Evolutionary conservation across 2,329 filamentous ascomycete genomes (phyloP).

Genomic region (Microcera coccophila): DNA sequence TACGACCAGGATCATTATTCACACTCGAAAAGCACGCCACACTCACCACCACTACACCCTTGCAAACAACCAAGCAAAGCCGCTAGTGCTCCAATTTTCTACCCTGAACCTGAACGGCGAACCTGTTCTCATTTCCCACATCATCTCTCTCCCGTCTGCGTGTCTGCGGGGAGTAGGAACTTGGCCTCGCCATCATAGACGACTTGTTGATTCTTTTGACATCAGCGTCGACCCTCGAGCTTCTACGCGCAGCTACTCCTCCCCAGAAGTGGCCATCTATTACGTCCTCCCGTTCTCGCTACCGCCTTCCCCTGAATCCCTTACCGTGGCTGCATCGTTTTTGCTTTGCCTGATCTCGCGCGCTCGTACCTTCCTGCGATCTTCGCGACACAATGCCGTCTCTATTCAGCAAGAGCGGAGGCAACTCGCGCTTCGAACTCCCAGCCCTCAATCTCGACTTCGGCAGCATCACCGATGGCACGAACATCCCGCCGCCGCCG

Average conservation of each 20-base stretch:
- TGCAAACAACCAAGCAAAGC: conserved; percentile 2
- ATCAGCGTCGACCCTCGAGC: not conserved
- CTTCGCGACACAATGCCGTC: conserved; percentile 29
- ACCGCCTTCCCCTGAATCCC: not conserved
- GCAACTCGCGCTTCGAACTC: conserved; percentile 48
- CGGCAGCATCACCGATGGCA: conserved; percentile 57
- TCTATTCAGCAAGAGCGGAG: conserved; percentile 27
- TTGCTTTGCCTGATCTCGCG: conserved; percentile 10
- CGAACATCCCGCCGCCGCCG: conserved; percentile 55
- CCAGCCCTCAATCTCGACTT: conserved; percentile 57
- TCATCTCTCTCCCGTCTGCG: conserved; percentile 4
- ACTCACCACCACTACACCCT: not conserved
- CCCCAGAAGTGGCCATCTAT: not conserved
- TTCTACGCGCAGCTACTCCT: not conserved
- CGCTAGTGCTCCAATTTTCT: conserved; percentile 1
- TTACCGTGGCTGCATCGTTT: conserved; percentile 4
- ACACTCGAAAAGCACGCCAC: not conserved
- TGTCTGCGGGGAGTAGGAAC: conserved; percentile 27
- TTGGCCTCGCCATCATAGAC: conserved; percentile 25
- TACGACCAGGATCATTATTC: not conserved
- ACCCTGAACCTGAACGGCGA: conserved; percentile 1
- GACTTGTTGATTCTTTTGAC: conserved; percentile 14
- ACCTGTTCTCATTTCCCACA: conserved; percentile 7
- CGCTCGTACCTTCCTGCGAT: conserved; percentile 3
- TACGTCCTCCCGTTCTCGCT: no score